Conservation (phyloP, 2,329 filamentous ascomycete species). For the Cadophora gregata region DNA sequence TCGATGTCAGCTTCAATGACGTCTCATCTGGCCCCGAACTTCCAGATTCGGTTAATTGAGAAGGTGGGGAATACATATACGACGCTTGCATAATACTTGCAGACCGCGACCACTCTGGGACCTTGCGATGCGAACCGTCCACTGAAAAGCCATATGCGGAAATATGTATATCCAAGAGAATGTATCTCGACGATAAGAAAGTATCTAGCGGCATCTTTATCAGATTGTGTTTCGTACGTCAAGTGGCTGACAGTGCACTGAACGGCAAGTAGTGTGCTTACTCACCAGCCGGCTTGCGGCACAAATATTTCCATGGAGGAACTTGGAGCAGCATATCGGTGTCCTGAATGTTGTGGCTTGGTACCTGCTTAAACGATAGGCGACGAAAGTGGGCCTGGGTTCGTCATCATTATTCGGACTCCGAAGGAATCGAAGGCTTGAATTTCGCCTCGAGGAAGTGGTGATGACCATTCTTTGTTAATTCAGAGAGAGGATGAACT, state of each 20-base stretch:
- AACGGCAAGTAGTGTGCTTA: slow-evolving; percentile 12
- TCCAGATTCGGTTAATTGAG: background rate
- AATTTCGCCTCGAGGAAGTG: too few relatives aligned
- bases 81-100: background rate
- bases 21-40: background rate
- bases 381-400: too few relatives aligned
- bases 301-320: background rate
- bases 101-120: background rate
- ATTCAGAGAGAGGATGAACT: too few relatives aligned
- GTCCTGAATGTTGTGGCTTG: background rate
- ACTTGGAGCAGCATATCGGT: background rate
- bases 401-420: too few relatives aligned
- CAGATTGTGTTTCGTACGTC: background rate
- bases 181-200: too few relatives aligned
- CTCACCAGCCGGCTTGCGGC: slow-evolving; percentile 10
- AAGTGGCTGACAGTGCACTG: slow-evolving; percentile 8
- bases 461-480: too few relatives aligned
- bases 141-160: background rate
- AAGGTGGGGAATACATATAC: background rate
- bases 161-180: background rate
- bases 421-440: too few relatives aligned
- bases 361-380: too few relatives aligned
- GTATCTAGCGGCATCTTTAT: background rate
- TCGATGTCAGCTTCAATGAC: background rate
- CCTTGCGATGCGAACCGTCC: background rate